Percentiles rank a stretch among this genome's conserved stretches.
Conservation (phyloP, 768 basidiomycete genomes). For the Mrakia frigida region DNA sequence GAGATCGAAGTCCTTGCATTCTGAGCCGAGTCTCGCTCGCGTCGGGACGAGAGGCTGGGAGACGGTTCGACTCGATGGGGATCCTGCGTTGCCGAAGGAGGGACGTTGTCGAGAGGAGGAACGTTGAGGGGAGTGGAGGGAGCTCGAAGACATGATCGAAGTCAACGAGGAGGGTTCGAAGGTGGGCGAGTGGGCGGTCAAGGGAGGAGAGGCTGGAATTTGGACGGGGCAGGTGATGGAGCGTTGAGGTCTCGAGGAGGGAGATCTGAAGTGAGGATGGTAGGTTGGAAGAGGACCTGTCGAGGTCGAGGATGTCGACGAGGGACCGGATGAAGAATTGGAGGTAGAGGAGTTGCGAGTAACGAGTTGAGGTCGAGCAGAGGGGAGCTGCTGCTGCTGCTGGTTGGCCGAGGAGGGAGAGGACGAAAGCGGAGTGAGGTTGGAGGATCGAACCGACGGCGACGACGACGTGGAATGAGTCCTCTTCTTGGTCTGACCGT, state of each 20-base stretch:
- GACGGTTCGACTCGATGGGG: background rate
- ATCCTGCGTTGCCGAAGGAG: background rate
- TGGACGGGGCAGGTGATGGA: background rate
- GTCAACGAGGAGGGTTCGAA: background rate
- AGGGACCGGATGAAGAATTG: background rate
- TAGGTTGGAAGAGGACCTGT: background rate
- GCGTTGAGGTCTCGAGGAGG: background rate
- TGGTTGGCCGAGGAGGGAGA: background rate
- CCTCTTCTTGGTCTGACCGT: constrained; percentile 5
- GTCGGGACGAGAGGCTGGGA: constrained; percentile 2
- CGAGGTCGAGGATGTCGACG: background rate
- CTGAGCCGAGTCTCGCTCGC: background rate
- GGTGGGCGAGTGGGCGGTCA: background rate
- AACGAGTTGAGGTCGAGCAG: background rate
- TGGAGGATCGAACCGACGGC: background rate
- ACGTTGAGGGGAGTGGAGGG: background rate
- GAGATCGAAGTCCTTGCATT: constrained; percentile 18
- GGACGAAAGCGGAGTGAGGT: background rate
- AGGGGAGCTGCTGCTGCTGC: background rate
- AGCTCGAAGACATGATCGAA: constrained; percentile 4
- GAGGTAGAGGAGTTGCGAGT: background rate
- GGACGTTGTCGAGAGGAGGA: background rate
- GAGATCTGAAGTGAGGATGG: background rate
- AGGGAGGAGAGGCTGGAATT: background rate
- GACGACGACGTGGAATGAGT: constrained; percentile 18